A percentile compares a stretch with the other conserved stretches of the same genome.
Evolutionary conservation across 202 grass and related monocot species (phyloP).

Genomic region (Elaeis oleifera): DNA sequence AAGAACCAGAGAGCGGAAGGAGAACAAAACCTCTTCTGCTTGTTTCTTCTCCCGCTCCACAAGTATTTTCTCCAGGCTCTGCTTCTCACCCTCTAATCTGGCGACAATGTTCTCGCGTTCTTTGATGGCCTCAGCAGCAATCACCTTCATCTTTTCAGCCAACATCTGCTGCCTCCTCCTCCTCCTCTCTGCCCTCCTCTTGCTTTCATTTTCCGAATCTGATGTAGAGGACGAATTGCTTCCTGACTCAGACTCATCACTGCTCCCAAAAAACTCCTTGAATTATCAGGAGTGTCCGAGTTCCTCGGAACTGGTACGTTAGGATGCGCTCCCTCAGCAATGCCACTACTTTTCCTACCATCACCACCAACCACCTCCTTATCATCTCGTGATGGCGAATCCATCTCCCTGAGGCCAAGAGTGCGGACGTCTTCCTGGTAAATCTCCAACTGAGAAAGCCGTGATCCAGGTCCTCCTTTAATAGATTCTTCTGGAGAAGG

Average conservation of each 20-base stretch:
- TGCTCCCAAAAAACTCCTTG: constrained; percentile 10
- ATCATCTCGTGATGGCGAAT: background rate
- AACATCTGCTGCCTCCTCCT: constrained; percentile 31
- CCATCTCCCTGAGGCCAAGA: background rate
- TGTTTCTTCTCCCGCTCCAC: constrained; percentile 86
- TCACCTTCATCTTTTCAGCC: constrained; percentile 27
- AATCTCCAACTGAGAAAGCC: too few relatives aligned
- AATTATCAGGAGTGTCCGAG: background rate
- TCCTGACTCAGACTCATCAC: constrained; percentile 50
- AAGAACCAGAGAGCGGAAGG: constrained; percentile 1
- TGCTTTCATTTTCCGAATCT: constrained; percentile 68
- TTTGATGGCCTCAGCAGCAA: constrained; percentile 56
- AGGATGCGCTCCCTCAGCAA: background rate
- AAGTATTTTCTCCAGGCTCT: constrained; percentile 71
- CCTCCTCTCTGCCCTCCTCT: constrained; percentile 59
- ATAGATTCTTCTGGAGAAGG: too few relatives aligned
- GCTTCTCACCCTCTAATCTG: constrained; percentile 68
- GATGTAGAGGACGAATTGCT: constrained; percentile 41
- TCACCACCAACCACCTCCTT: background rate
- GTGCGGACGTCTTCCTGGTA: too few relatives aligned
- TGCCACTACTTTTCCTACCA: background rate
- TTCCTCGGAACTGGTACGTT: background rate
- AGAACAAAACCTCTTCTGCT: constrained; percentile 52
- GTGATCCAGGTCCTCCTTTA: too few relatives aligned
- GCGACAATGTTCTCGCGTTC: constrained; percentile 66